A percentile compares a stretch with the other conserved stretches of the same genome.
phyloP scores from a whole-genome alignment of 2,329 filamentous ascomycete genomes.

The Aspergillus japonicus region DNA sequence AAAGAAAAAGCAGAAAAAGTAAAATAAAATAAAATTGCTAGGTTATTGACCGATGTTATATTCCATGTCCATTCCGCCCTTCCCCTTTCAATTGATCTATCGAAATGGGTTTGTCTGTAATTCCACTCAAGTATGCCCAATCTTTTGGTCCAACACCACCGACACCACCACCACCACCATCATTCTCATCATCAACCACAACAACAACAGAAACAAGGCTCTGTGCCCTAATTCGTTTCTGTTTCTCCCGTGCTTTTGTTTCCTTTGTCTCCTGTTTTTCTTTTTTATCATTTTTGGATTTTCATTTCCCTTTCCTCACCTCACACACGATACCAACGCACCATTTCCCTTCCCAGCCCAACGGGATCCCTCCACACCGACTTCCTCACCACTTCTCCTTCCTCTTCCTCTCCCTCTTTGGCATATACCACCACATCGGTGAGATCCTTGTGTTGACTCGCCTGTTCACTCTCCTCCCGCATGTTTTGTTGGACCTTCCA shows the following conservation, averaged over 20 bases:
- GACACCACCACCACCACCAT: not conserved
- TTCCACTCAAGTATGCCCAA: not conserved
- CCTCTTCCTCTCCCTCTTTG: not conserved
- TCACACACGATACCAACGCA: constrained; percentile 9
- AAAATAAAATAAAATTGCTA: not conserved
- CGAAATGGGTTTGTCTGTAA: not conserved
- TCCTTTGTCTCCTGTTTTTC: not conserved
- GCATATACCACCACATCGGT: not conserved
- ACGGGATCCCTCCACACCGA: not conserved
- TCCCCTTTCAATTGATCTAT: no score
- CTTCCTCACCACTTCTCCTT: not conserved
- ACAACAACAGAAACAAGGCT: not conserved
- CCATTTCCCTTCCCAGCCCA: not conserved
- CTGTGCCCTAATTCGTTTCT: not conserved
- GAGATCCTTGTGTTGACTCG: not conserved
- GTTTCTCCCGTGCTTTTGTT: not conserved
- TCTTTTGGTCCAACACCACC: not conserved
- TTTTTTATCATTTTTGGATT: not conserved
- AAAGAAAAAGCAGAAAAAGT: no score
- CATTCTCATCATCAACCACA: no score
- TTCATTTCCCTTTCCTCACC: not conserved
- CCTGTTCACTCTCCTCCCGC: not conserved
- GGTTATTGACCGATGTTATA: not conserved
- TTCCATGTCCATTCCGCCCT: not conserved
- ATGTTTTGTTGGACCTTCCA: constrained; percentile 2